Conservation (phyloP, 78 protist genomes). For the Dictyostelium capitatum region DNA sequence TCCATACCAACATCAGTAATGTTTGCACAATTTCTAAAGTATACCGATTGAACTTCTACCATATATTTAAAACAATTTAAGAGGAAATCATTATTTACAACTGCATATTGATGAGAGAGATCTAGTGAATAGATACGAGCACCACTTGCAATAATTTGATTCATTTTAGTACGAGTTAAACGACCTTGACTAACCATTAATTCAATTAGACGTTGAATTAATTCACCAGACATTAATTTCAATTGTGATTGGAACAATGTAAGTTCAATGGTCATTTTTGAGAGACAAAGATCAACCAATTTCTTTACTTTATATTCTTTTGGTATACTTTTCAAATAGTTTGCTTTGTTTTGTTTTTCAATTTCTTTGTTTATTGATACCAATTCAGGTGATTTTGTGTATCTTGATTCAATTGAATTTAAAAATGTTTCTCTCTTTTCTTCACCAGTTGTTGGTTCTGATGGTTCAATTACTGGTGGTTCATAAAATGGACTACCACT, state of each 20-base stretch:
- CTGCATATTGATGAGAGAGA: conserved; percentile 2
- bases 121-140: conserved; percentile 17
- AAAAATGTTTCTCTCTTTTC: conserved; percentile 23
- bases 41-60: background rate
- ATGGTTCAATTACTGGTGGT: background rate
- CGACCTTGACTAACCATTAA: background rate
- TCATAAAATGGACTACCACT: background rate
- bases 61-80: conserved; percentile 6
- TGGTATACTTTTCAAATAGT: background rate
- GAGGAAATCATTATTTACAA: conserved; percentile 54
- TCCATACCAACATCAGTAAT: conserved; percentile 26
- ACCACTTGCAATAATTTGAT: conserved; percentile 42
- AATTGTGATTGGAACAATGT: conserved; percentile 9
- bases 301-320: conserved; percentile 6
- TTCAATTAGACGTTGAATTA: conserved; percentile 32
- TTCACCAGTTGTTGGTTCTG: conserved; percentile 10
- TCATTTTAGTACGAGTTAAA: conserved; percentile 3
- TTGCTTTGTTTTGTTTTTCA: background rate
- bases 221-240: conserved; percentile 21
- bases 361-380: background rate
- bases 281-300: conserved; percentile 51
- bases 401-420: conserved; percentile 20
- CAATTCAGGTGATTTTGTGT: conserved; percentile 10
- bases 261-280: conserved; percentile 1
- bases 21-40: conserved; percentile 28